Evolutionary conservation across 73 alveolate genomes (phyloP).

Genomic region (Paramecium pentaurelia): DNA sequence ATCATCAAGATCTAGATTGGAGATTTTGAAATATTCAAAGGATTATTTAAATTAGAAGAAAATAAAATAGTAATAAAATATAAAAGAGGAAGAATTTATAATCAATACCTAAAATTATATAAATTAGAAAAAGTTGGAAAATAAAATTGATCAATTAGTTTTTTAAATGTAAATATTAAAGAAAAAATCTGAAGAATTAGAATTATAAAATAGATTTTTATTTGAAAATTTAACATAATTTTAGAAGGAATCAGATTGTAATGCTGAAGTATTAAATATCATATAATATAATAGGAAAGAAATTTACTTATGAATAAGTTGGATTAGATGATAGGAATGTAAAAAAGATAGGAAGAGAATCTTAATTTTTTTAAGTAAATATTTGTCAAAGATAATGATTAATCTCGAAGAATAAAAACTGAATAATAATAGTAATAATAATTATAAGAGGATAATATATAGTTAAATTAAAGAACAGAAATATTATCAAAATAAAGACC

Average conservation of each 20-base stretch:
- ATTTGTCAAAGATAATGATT: not conserved
- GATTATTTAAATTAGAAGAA: not conserved
- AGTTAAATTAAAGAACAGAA: not conserved
- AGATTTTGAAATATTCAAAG: not conserved
- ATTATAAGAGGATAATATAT: not conserved
- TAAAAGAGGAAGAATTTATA: not conserved
- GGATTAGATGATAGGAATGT: not conserved
- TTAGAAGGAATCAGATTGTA: not conserved
- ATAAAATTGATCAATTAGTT: not conserved
- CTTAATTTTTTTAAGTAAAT: not conserved
- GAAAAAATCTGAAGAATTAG: not conserved
- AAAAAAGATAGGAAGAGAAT: not conserved
- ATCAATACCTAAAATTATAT: not conserved
- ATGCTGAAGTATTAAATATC: not conserved
- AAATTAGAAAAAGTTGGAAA: not conserved
- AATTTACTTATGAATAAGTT: not conserved
- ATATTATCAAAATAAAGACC: not conserved
- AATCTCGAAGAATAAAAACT: slow-evolving; percentile 4
- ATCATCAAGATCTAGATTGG: not conserved
- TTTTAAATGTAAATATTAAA: not conserved
- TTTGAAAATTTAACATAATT: not conserved
- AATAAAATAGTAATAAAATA: not conserved
- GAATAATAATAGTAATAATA: not conserved
- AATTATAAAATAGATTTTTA: not conserved
- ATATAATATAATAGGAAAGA: not conserved